Percentiles rank a stretch among this genome's conserved stretches.
Evolutionary conservation across 108 stramenopile genomes (phyloP).

Genomic region (Discostella pseudostelligera): DNA sequence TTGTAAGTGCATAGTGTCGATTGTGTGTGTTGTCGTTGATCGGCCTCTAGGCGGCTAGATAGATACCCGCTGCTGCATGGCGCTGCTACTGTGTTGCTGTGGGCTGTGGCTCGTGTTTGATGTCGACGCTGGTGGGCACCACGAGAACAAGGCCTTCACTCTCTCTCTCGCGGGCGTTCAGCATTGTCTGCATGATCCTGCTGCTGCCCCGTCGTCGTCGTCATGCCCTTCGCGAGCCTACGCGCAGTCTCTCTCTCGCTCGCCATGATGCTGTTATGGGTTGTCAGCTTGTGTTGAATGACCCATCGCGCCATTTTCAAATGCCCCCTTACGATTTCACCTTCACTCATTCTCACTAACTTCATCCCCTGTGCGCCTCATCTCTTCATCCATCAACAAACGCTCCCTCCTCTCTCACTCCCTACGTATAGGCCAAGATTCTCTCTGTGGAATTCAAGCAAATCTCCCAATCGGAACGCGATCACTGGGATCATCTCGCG

Average conservation of each 20-base stretch:
- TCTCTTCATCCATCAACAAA: slow-evolving; percentile 3
- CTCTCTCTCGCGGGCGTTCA: too few relatives aligned
- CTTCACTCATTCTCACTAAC: background rate
- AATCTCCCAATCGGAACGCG: slow-evolving; percentile 11
- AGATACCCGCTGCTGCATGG: too few relatives aligned
- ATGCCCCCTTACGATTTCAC: background rate
- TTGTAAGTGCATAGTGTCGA: slow-evolving; percentile 57
- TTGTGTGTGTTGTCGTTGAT: slow-evolving; percentile 4
- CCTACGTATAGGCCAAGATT: slow-evolving; percentile 46
- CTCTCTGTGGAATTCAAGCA: slow-evolving; percentile 37
- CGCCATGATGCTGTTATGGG: slow-evolving; percentile 7
- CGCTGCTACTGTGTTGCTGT: too few relatives aligned
- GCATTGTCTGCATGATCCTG: too few relatives aligned
- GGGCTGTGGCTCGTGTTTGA: too few relatives aligned
- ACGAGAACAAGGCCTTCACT: too few relatives aligned
- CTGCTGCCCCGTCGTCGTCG: too few relatives aligned
- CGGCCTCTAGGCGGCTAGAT: slow-evolving; percentile 7
- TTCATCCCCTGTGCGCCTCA: background rate
- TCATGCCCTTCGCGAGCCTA: too few relatives aligned
- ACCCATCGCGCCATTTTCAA: slow-evolving; percentile 29
- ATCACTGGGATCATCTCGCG: slow-evolving; percentile 28
- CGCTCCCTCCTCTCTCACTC: slow-evolving; percentile 10
- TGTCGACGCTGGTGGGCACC: too few relatives aligned
- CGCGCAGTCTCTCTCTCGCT: too few relatives aligned
- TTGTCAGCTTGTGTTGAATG: slow-evolving; percentile 21